Evolutionary conservation across 2,329 filamentous ascomycete species (phyloP), one percentile per base, ranked within the genome.

Genomic region (Elsinoe batatas): DNA sequence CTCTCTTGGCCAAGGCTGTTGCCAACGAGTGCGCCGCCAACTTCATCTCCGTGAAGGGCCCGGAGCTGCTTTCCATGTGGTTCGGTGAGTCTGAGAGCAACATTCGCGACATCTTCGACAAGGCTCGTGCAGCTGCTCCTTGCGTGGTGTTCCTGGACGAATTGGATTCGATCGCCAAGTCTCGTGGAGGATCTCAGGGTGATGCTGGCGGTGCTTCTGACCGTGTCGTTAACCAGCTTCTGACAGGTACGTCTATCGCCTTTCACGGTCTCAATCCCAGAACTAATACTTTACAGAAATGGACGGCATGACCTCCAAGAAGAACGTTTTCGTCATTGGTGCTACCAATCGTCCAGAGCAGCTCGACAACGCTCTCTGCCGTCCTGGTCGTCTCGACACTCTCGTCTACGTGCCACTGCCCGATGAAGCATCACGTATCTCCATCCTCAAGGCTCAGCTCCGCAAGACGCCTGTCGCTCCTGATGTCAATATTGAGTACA

Each of bases 51-150:
- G 86, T 98, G 74, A 98, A 98, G 83, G 93, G 93, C 59, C 94
- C 93, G 57, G 93, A 98, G 73, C 80, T 98, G 67, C 83, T 98
- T 66, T 96, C 90, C 73, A 98, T 98, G 93, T 98, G 93, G 93
- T 98, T 98, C 69, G 93, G 93, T 84, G 93, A 98, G 78, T 98
- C 93, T 55, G 94, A 98, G 77, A 95, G 89, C 83, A 98, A 98
- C 77, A 97, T 98, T 63, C 88, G 93, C 70, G 93, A 98, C 72
- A 98, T 98, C 67, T 98, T 98, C 73, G 93, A 98, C 83, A 98
- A 97, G 83, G 93, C 93, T 62, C 89, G 93, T 70, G 94, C 93
- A 61, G 93, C 94, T 59, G 93, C 93, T 66, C 93, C 93, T 75
- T 98, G 94, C 67, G 88, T 98, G 60, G 93, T 98, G 65, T 98